Evolutionary conservation across 495 filamentous ascomycete species (phyloP), one percentile per base, ranked within the genome.

Genomic region (Glonium stellatum): DNA sequence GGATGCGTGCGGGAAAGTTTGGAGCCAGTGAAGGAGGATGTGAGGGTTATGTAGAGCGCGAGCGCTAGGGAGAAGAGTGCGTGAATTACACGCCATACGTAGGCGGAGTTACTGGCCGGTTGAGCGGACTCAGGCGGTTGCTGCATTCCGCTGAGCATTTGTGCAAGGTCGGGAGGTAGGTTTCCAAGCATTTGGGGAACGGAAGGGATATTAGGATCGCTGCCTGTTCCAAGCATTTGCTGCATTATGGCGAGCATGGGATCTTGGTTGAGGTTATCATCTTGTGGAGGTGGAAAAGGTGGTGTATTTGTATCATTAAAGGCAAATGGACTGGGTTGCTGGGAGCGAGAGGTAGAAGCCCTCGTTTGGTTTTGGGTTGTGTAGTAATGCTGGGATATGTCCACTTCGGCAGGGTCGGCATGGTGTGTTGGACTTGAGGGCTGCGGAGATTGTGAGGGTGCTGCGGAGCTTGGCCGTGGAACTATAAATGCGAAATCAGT

Each of bases 21-120:
- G 5, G 65, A 68, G 57, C 89, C 79, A 62, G 81, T 76, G 77
- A 91, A 84, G 51, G 87, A 72, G 49, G 87, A 77, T 62, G 79
- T 74, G 51, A 87, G 55, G 51, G 80, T 76, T 52, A 95, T 79
- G 69, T 93, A 95, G 11, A 88, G 63, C 0, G 85, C 88, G 4
- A 95, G 75, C 0, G 75, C 71, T 12, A 95, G 69, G 0, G 90
- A 83, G 71, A 92, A 87, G 0, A 89, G 41, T 1, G 84, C 81
- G 71, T 96, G 91, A 15, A 93, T 68, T 13, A 89, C 76, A 54
- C 87, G 84, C 89, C 90, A 95, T 0, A 89, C 58, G 57, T 82
- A 79, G 71, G 72, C 56, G 73, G 79, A 71, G 77, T 77, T 64
- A 41, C 77, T 73, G 5, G 72, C 70, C 15, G 73, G 70, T 10